These are phyloP conservation scores for Coemansia pectinata DNA, from an alignment of 192 early-diverging fungal genomes.

Conservation along the genomic window DNA sequence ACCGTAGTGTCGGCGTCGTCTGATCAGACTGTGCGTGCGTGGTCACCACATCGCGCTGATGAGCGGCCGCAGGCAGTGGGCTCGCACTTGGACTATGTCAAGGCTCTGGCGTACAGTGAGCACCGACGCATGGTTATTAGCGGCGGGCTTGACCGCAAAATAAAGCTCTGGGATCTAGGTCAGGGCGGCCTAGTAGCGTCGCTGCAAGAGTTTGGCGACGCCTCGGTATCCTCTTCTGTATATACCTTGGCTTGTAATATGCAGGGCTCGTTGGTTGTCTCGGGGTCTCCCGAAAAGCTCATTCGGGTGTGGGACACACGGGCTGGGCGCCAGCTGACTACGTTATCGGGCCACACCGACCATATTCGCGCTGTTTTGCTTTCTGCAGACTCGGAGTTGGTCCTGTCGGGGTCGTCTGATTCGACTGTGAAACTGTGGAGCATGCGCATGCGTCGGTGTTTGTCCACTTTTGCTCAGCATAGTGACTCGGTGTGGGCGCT, in stretches of 20 bases:
- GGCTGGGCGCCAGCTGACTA: conserved; percentile 67
- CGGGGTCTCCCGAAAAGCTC: conserved; percentile 92
- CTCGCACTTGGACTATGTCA: conserved; percentile 90
- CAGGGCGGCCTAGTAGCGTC: conserved; percentile 54
- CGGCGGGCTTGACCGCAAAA: conserved; percentile 86
- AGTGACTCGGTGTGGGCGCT: conserved; percentile 91
- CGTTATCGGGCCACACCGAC: conserved; percentile 93
- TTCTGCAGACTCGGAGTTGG: conserved; percentile 81
- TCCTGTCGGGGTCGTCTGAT: conserved; percentile 92
- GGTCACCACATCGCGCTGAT: conserved; percentile 47
- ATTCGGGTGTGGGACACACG: conserved; percentile 91
- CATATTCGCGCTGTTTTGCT: conserved; percentile 88
- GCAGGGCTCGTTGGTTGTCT: conserved; percentile 76
- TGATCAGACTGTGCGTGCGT: conserved; percentile 82
- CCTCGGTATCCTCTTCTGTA: conserved; percentile 63
- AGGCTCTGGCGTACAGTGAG: conserved; percentile 78
- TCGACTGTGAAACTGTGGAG: conserved; percentile 98
- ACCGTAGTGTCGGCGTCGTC: conserved; percentile 86
- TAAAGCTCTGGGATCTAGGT: conserved; percentile 89
- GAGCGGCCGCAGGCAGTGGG: conserved; percentile 61
- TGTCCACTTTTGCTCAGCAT: conserved; percentile 87
- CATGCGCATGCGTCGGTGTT: conserved; percentile 78
- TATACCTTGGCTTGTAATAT: conserved; percentile 86
- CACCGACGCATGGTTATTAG: conserved; percentile 78
- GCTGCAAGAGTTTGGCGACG: conserved; percentile 45